These are phyloP conservation scores for Penicillium daleae DNA, from an alignment of 495 filamentous ascomycete species.

Conservation along the genomic window DNA sequence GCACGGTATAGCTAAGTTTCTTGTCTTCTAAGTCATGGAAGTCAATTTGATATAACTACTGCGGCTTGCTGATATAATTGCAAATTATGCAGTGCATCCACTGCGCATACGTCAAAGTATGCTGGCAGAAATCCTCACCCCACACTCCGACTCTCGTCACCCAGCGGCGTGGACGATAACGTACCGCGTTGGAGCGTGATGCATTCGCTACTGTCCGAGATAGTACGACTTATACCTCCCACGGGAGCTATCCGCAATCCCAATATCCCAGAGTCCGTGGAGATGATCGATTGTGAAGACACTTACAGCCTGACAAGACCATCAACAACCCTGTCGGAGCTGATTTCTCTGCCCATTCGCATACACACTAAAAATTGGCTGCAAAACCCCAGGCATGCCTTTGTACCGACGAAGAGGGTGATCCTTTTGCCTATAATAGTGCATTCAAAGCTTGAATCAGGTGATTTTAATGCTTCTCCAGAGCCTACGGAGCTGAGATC, in stretches of 20 bases:
- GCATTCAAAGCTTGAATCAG: background rate
- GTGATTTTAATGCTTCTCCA: background rate
- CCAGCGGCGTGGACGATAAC: background rate
- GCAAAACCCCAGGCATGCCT: background rate
- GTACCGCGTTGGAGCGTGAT: slow-evolving; percentile 4
- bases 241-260: background rate
- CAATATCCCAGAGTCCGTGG: background rate
- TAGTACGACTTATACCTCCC: background rate
- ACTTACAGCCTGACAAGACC: background rate
- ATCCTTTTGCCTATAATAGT: background rate
- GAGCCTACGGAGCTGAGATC: slow-evolving; percentile 2
- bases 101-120: slow-evolving; percentile 1
- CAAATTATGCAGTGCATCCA: background rate
- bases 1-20: background rate
- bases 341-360: slow-evolving; percentile 1
- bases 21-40: slow-evolving; percentile 1
- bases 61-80: slow-evolving; percentile 2
- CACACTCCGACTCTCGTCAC: background rate
- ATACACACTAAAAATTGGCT: slow-evolving; percentile 1
- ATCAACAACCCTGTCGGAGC: slow-evolving; percentile 1
- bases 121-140: background rate
- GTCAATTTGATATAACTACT: background rate
- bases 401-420: background rate
- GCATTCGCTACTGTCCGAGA: slow-evolving; percentile 3
- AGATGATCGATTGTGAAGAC: background rate